Conservation (phyloP, 2,329 filamentous ascomycete species). For the Sclerotinia glacialis region DNA sequence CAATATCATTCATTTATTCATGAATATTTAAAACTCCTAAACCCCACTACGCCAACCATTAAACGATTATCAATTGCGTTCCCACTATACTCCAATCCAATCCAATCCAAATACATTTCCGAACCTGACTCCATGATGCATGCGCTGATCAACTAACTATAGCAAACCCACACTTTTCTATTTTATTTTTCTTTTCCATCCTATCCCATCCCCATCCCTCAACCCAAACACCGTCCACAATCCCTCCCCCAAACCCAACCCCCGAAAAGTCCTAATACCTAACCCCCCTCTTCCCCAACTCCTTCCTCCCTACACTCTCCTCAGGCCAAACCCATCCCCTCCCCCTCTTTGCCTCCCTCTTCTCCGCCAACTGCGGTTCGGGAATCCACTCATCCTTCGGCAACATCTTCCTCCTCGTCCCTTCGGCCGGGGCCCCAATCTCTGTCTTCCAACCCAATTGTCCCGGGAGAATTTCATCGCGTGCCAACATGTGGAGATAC, state of each 20-base stretch:
- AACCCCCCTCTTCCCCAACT: slow-evolving; percentile 65
- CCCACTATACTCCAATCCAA: background rate
- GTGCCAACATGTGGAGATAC: slow-evolving; percentile 71
- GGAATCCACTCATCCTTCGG: slow-evolving; percentile 76
- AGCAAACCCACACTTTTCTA: background rate
- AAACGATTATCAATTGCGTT: no score
- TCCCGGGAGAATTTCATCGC: slow-evolving; percentile 56
- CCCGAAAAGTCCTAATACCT: slow-evolving; percentile 43
- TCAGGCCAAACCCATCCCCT: slow-evolving; percentile 76
- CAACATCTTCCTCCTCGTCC: slow-evolving; percentile 66
- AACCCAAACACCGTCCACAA: background rate
- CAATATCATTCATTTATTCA: no score
- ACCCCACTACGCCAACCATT: no score
- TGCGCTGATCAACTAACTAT: background rate
- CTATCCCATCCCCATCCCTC: background rate
- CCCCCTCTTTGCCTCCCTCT: slow-evolving; percentile 69
- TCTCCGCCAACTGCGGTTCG: slow-evolving; percentile 68
- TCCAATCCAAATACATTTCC: background rate
- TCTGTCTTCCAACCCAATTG: slow-evolving; percentile 66
- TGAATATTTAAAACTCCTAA: no score
- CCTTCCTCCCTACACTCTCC: slow-evolving; percentile 68
- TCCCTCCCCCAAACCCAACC: no score
- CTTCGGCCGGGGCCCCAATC: slow-evolving; percentile 71
- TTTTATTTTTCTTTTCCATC: background rate
- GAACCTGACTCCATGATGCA: background rate